Evolutionary conservation across 2,329 filamentous ascomycete genomes (phyloP).

Genomic region (Fusarium sp.): DNA sequence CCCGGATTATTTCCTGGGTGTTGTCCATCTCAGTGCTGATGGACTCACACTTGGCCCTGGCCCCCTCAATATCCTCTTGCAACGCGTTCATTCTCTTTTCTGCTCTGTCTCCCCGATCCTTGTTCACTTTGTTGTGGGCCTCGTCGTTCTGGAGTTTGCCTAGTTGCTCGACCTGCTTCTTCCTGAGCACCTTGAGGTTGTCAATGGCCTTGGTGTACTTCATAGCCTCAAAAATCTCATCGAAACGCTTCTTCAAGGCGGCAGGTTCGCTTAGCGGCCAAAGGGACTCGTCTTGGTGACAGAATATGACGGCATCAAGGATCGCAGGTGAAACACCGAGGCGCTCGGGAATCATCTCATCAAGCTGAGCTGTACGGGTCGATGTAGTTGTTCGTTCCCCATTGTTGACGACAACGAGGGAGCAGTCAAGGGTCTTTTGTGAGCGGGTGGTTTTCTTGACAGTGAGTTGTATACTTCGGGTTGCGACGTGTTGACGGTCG

Average conservation of each 20-base stretch:
- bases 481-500: conserved; percentile 83
- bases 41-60: conserved; percentile 68
- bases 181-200: conserved; percentile 88
- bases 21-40: conserved; percentile 72
- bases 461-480: conserved; percentile 85
- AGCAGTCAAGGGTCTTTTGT: conserved; percentile 87
- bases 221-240: conserved; percentile 96
- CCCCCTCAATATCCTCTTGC: conserved; percentile 72
- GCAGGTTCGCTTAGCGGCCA: conserved; percentile 95
- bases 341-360: conserved; percentile 85
- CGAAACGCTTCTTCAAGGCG: conserved; percentile 91
- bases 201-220: conserved; percentile 99
- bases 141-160: conserved; percentile 80
- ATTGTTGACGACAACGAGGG: conserved; percentile 79
- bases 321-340: conserved; percentile 92
- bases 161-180: conserved; percentile 83
- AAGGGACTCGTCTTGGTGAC: conserved; percentile 96
- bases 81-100: conserved; percentile 75
- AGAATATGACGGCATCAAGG: conserved; percentile 96
- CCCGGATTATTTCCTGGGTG: conserved; percentile 67
- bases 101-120: conserved; percentile 82
- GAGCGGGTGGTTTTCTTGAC: conserved; percentile 83
- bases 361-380: conserved; percentile 82
- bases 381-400: conserved; percentile 85
- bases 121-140: conserved; percentile 82